These are phyloP conservation scores for Thoreauomyces humboldtii DNA, from an alignment of 192 early-diverging fungal genomes.

Conservation along the genomic window DNA sequence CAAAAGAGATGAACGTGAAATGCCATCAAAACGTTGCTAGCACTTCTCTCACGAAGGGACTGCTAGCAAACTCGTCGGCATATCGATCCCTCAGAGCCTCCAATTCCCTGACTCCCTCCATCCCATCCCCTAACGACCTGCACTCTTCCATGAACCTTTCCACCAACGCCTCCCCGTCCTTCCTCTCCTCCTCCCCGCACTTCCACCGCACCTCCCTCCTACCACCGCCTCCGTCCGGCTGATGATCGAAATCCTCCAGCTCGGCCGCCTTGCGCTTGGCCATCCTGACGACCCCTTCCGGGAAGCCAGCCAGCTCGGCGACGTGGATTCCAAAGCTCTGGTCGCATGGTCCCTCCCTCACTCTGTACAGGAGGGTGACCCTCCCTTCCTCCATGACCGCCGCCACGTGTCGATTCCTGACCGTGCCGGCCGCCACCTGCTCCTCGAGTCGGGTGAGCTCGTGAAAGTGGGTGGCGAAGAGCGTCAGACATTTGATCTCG, in stretches of 20 bases:
- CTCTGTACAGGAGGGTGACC: slow-evolving; percentile 90
- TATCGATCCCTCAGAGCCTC: slow-evolving; percentile 55
- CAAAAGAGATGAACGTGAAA: no score
- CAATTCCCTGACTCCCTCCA: slow-evolving; percentile 39
- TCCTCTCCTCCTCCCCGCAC: slow-evolving; percentile 46
- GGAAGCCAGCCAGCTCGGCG: slow-evolving; percentile 90
- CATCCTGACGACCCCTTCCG: slow-evolving; percentile 73
- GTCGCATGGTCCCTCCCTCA: slow-evolving; percentile 76
- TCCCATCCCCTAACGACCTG: slow-evolving; percentile 35
- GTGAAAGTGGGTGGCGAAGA: slow-evolving; percentile 98
- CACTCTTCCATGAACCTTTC: slow-evolving; percentile 49
- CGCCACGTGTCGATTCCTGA: slow-evolving; percentile 87
- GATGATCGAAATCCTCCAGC: slow-evolving; percentile 70
- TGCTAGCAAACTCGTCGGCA: slow-evolving; percentile 51
- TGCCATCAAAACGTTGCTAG: no score
- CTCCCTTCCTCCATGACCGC: slow-evolving; percentile 51
- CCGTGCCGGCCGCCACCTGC: slow-evolving; percentile 62
- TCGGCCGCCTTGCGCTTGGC: slow-evolving; percentile 86
- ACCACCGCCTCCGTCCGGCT: slow-evolving; percentile 4
- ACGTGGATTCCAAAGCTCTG: slow-evolving; percentile 99
- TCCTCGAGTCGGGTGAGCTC: slow-evolving; percentile 85
- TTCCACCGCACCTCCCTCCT: slow-evolving; percentile 23
- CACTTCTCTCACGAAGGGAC: slow-evolving; percentile 62
- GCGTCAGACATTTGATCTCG: slow-evolving; percentile 66
- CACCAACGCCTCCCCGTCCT: slow-evolving; percentile 40